These are phyloP conservation scores for Torrubiella hemipterigena DNA, from an alignment of 2,329 filamentous ascomycete genomes.

Conservation along the genomic window DNA sequence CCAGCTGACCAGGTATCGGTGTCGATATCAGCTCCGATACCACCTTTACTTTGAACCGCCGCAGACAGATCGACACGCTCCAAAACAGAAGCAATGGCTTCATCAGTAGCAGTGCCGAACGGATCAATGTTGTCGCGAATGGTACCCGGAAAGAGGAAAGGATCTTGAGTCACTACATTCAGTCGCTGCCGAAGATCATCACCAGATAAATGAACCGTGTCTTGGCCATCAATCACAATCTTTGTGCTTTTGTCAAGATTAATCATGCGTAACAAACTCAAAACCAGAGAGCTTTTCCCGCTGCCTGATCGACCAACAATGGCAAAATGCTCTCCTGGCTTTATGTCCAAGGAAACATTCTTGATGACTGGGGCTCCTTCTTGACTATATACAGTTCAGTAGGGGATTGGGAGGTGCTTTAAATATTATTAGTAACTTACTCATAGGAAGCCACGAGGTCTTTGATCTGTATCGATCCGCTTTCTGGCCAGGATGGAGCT, in stretches of 20 bases:
- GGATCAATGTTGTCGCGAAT: slow-evolving; percentile 23
- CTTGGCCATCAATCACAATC: not conserved
- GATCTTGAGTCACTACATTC: not conserved
- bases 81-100: slow-evolving; percentile 14
- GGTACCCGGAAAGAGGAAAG: not conserved
- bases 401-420: no score
- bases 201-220: not conserved
- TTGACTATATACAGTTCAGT: not conserved
- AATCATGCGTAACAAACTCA: not conserved
- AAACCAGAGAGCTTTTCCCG: not conserved
- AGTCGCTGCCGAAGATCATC: not conserved
- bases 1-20: not conserved
- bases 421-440: no score
- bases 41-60: slow-evolving; percentile 20
- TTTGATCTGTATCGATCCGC: not conserved
- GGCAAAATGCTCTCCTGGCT: not conserved
- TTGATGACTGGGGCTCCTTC: not conserved
- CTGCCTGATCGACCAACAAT: not conserved
- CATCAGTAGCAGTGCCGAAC: slow-evolving; percentile 8
- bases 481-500: not conserved
- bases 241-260: not conserved
- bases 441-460: not conserved
- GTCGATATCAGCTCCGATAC: slow-evolving; percentile 13
- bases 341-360: not conserved
- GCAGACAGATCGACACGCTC: slow-evolving; percentile 26